Conservation (phyloP, 441 rosid species). For the Hura crepitans region DNA sequence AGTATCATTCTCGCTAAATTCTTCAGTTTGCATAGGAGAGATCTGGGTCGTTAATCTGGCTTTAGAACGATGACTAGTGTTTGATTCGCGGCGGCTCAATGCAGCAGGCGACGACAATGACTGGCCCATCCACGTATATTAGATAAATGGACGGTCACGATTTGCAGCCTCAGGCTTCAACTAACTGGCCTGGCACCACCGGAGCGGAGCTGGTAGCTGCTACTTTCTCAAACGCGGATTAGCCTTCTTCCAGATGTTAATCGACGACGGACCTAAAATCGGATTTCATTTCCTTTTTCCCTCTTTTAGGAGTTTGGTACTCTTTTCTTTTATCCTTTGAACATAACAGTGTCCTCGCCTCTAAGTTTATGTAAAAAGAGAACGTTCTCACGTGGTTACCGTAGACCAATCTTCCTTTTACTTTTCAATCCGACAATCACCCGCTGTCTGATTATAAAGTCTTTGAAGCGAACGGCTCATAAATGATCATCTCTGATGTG, state of each 20-base stretch:
- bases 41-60: slow-evolving; percentile 33
- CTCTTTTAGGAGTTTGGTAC: neutral
- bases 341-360: slow-evolving; percentile 4
- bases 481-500: neutral
- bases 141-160: neutral
- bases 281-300: slow-evolving; percentile 35
- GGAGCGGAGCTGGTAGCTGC: neutral
- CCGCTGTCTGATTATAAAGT: neutral
- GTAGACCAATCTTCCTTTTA: neutral
- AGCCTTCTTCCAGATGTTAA: slow-evolving; percentile 23
- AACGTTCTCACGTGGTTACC: slow-evolving; percentile 11
- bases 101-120: slow-evolving; percentile 47
- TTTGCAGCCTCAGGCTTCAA: neutral
- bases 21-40: slow-evolving; percentile 39
- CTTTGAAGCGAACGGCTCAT: neutral
- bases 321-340: slow-evolving; percentile 14
- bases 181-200: slow-evolving; percentile 2
- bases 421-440: neutral
- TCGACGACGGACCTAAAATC: slow-evolving; percentile 35
- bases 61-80: slow-evolving; percentile 31
- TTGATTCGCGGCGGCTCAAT: slow-evolving; percentile 36
- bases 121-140: slow-evolving; percentile 53
- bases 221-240: neutral
- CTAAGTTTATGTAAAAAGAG: neutral
- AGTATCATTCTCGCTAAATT: neutral